Base-by-base conservation (phyloP, 192 early-diverging fungal species). In the Rhizoclosmatium globosum region DNA sequence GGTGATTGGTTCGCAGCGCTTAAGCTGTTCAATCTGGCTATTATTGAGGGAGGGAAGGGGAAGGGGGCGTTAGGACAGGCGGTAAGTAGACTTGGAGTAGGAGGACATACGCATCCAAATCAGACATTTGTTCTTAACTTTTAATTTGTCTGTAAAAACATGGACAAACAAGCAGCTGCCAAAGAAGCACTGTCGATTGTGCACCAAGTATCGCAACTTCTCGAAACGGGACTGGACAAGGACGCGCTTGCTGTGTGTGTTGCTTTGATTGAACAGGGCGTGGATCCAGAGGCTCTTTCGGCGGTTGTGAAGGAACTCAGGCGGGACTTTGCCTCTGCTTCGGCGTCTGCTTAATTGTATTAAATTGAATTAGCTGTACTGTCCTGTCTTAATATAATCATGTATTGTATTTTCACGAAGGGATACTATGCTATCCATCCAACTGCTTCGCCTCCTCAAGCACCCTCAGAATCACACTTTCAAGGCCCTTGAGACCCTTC, bases 1-100 rank as follows among this genome's bases (percentile, higher is more conserved):
- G 47, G 89, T 92, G 68, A 99, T 95, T 64, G 96, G 92, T 84
- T 98, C 94, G 85, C 98, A 98, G 68, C 92, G 87, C 79, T 90
- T 89, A 44, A 98, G 85, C 83, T 95, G 93, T 79, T 94, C 92
- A 82, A 99, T 97, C 74, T 87, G 86, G 50, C 53, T 56, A n/a
- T n/a, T 9, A n/a, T 9, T 9, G 53, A 56, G 53, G 53, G 53
- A n/a, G 11, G 53, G 53, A n/a, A n/a, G 9, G 9, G 53, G 53
- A 56, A n/a, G 53, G 53, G 19, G 53, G 53, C 11, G 9, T 56
- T 9, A 56, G 53, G 53, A 15, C 19, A 9, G 53, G 53, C 11
- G 9, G 9, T 56, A n/a, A 9, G 53, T n/a, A 15, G 53, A 1
- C 53, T n/a, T 0, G 11, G 53, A 56, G 53, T 56, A 31, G 31